These are phyloP conservation scores for Lineolata rhizophorae DNA, from an alignment of 495 filamentous ascomycete genomes.

Conservation along the genomic window DNA sequence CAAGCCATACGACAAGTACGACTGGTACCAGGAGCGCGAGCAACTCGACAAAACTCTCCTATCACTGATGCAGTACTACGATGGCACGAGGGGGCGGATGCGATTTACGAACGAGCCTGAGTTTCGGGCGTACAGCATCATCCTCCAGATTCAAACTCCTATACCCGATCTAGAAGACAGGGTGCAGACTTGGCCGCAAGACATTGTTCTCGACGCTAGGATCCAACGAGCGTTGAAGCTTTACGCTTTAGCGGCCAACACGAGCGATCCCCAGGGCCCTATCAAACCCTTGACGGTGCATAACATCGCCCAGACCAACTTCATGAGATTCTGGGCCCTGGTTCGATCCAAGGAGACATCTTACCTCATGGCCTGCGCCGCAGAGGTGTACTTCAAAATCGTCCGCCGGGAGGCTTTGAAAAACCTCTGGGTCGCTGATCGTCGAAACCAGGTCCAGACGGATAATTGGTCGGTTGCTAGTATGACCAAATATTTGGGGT, in stretches of 20 bases:
- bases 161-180: constrained; percentile 48
- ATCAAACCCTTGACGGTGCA: constrained; percentile 33
- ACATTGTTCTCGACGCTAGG: constrained; percentile 29
- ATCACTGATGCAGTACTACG: constrained; percentile 75
- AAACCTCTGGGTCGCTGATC: constrained; percentile 30
- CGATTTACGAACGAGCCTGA: constrained; percentile 57
- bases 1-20: constrained; percentile 45
- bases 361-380: constrained; percentile 84
- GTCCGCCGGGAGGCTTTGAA: constrained; percentile 59
- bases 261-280: constrained; percentile 38
- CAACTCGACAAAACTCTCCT: constrained; percentile 75
- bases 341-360: constrained; percentile 48
- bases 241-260: constrained; percentile 45
- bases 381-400: constrained; percentile 70
- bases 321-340: constrained; percentile 50
- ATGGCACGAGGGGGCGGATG: constrained; percentile 37
- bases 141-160: constrained; percentile 58
- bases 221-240: constrained; percentile 46
- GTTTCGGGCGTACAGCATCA: constrained; percentile 73
- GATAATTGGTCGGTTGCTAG: constrained; percentile 54
- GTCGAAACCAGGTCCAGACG: constrained; percentile 26
- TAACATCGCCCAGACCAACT: constrained; percentile 38
- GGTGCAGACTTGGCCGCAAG: constrained; percentile 47
- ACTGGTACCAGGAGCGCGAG: constrained; percentile 74
- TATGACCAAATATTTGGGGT: constrained; percentile 41